Evolutionary conservation across 78 protist species (phyloP), one percentile per base, ranked within the genome.

Genomic region (Cavenderia fasciculata): DNA sequence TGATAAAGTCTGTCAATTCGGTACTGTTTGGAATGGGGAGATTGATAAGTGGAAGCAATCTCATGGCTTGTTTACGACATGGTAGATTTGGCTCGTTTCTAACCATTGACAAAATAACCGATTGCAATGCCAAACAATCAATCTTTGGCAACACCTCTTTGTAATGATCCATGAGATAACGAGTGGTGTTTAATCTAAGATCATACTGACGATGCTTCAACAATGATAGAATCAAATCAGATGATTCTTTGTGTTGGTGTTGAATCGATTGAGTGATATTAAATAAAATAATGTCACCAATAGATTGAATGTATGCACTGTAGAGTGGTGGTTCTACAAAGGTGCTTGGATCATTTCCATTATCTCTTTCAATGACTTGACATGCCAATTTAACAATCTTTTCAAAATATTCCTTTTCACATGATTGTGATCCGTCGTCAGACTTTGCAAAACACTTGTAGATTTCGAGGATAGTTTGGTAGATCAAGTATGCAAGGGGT

Each of bases 121-220:
- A 19, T 87, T 87, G 93, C 4, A 87, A 29, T 27, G 23, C 57
- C 11, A 75, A 16, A 1, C 33, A n/a, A 18, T 27, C 40, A 40
- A 33, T 56, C 27, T 79, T 79, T 34, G 56, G 23, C 33, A 82
- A 56, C 11, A 82, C 47, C 71, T 57, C 65, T 56, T 69, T 82
- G 36, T n/a, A n/a, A n/a, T n/a, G n/a, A n/a, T n/a, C n/a, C n/a
- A n/a, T n/a, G n/a, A n/a, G n/a, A n/a, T n/a, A n/a, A n/a, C n/a
- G n/a, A n/a, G 68, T 82, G 23, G 90, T 54, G 5, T 16, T 34
- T 16, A 82, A 51, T 41, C 61, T 31, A 31, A 82, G 65, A 33
- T 82, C 90, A 82, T 82, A 82, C 7, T 66, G 44, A 44, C 61
- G 29, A 36, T 65, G 69, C 1, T 25, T 18, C 11, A 68, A 51